Percentiles rank a stretch among this genome's conserved stretches.
phyloP scores from a whole-genome alignment of 768 basidiomycete species.

The Favolaschia claudopus region DNA sequence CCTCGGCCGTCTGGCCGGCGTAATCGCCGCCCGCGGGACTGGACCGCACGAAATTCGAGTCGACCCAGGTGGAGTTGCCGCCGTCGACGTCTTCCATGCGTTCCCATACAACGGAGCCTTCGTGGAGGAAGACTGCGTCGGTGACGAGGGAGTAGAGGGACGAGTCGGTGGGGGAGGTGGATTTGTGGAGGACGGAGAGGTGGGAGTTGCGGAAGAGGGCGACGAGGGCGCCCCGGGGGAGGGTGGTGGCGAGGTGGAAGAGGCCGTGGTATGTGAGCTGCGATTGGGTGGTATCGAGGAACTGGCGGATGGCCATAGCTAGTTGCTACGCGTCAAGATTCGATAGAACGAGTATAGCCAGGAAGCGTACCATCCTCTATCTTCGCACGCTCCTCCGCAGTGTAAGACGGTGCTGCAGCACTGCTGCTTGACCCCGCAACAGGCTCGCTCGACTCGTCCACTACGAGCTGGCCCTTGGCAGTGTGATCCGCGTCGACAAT shows the following conservation, averaged over 20 bases:
- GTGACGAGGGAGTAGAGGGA: slow-evolving; percentile 86
- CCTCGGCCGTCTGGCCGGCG: slow-evolving; percentile 75
- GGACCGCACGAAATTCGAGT: slow-evolving; percentile 68
- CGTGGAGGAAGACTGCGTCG: slow-evolving; percentile 80
- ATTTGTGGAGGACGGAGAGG: slow-evolving; percentile 84
- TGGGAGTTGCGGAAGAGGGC: slow-evolving; percentile 93
- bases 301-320: slow-evolving; percentile 75
- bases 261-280: slow-evolving; percentile 91
- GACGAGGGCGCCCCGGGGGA: slow-evolving; percentile 63
- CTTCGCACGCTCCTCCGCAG: slow-evolving; percentile 64
- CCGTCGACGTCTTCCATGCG: slow-evolving; percentile 89
- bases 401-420: slow-evolving; percentile 41
- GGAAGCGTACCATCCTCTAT: slow-evolving; percentile 70
- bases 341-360: neutral
- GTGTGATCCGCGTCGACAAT: slow-evolving; percentile 85
- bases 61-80: slow-evolving; percentile 77
- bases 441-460: slow-evolving; percentile 40
- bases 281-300: slow-evolving; percentile 75
- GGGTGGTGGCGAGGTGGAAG: slow-evolving; percentile 76
- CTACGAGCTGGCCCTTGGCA: slow-evolving; percentile 66
- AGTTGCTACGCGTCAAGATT: neutral
- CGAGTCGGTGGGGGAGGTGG: slow-evolving; percentile 40
- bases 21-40: slow-evolving; percentile 83
- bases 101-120: slow-evolving; percentile 90
- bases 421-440: slow-evolving; percentile 33